Percentiles rank a stretch among this genome's conserved stretches.
These are phyloP conservation scores for Delphinella strobiligena DNA, from an alignment of 2,329 filamentous ascomycete species.

Conservation along the genomic window DNA sequence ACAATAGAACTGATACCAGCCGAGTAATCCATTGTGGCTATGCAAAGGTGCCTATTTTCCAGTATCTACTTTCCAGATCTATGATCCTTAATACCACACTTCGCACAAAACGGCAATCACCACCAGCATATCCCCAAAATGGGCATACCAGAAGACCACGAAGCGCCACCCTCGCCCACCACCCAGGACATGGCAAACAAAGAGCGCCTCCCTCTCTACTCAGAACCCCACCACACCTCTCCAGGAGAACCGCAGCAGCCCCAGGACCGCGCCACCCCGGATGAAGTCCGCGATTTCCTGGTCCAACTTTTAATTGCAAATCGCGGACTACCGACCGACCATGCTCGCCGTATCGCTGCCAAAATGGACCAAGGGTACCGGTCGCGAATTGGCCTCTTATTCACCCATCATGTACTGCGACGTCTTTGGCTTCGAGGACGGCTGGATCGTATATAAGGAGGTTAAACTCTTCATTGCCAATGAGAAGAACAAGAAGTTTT, in stretches of 20 bases:
- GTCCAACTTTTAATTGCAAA: constrained; percentile 3
- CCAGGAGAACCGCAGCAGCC: neutral
- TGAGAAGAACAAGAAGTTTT: too few relatives aligned
- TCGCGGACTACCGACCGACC: constrained; percentile 1
- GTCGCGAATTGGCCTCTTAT: constrained; percentile 10
- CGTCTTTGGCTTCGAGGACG: constrained; percentile 11
- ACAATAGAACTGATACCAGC: too few relatives aligned
- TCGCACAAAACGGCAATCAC: too few relatives aligned
- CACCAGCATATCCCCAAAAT: too few relatives aligned
- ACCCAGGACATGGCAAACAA: too few relatives aligned
- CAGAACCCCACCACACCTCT: neutral
- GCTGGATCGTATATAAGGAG: constrained; percentile 12
- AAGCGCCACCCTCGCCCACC: too few relatives aligned
- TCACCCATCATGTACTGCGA: constrained; percentile 9
- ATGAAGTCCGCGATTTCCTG: constrained; percentile 11
- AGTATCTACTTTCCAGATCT: too few relatives aligned
- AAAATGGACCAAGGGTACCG: constrained; percentile 12
- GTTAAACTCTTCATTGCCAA: constrained; percentile 2
- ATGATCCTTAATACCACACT: too few relatives aligned
- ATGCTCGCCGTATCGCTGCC: constrained; percentile 9
- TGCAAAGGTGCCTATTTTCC: too few relatives aligned
- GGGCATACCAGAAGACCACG: too few relatives aligned
- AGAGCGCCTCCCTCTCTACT: constrained; percentile 2
- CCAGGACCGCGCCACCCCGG: constrained; percentile 7
- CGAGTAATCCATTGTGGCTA: too few relatives aligned